Evolutionary conservation across 2,329 filamentous ascomycete genomes (phyloP).

Genomic region (Tolypocladium inflatum): DNA sequence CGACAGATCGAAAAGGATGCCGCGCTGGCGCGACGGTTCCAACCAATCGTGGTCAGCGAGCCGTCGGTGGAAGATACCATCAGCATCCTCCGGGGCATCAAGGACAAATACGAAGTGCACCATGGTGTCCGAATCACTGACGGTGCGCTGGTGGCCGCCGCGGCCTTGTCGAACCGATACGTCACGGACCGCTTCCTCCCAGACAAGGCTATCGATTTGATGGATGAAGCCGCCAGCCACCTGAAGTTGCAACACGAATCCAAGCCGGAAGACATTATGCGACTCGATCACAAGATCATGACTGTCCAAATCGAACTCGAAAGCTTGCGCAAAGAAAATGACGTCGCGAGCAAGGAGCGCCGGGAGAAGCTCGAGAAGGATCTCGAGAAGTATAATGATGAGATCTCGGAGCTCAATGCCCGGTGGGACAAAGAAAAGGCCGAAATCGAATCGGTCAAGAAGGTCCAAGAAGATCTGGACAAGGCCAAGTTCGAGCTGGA

Average conservation of each 20-base stretch:
- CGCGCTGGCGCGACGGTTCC: slow-evolving; percentile 83
- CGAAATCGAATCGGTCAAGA: slow-evolving; percentile 82
- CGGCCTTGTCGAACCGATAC: slow-evolving; percentile 88
- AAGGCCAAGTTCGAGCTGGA: slow-evolving; percentile 78
- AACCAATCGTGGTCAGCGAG: slow-evolving; percentile 89
- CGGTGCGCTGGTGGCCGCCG: slow-evolving; percentile 81
- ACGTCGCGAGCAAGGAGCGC: slow-evolving; percentile 79
- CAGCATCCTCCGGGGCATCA: slow-evolving; percentile 90
- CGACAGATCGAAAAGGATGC: slow-evolving; percentile 93
- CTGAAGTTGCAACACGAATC: slow-evolving; percentile 90
- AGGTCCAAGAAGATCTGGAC: slow-evolving; percentile 80
- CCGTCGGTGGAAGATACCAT: slow-evolving; percentile 88
- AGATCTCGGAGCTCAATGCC: slow-evolving; percentile 63
- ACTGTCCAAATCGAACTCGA: slow-evolving; percentile 96
- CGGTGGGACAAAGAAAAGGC: slow-evolving; percentile 85
- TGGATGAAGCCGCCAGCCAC: slow-evolving; percentile 90
- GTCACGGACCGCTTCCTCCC: slow-evolving; percentile 93
- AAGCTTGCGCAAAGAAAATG: slow-evolving; percentile 86
- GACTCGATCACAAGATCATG: slow-evolving; percentile 89
- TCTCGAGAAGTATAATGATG: slow-evolving; percentile 66
- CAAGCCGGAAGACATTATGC: slow-evolving; percentile 89
- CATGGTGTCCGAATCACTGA: slow-evolving; percentile 95
- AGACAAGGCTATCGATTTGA: slow-evolving; percentile 93
- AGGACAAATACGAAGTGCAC: slow-evolving; percentile 94
- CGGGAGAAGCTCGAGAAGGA: slow-evolving; percentile 75